A percentile compares a stretch with the other conserved stretches of the same genome.
These are phyloP conservation scores for Ganoderma meredithae DNA, from an alignment of 1,284 basidiomycete species.

Conservation along the genomic window DNA sequence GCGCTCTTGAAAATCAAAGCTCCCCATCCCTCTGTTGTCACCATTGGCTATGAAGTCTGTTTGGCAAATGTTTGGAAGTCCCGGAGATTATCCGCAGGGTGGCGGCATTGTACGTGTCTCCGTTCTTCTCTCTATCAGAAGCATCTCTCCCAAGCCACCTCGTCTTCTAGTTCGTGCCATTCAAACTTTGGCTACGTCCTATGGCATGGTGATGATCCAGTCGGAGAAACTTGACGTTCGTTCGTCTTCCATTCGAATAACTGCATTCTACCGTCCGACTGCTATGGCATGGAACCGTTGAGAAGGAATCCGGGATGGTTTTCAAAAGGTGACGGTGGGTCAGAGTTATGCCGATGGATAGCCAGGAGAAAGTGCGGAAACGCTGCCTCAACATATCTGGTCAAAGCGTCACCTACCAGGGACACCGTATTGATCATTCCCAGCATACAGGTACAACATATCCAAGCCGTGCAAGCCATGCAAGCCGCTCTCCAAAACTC, in stretches of 20 bases:
- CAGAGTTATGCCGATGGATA: background rate
- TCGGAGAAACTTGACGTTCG: background rate
- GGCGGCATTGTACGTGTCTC: background rate
- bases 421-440: background rate
- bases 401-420: background rate
- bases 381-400: too few relatives aligned
- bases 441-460: background rate
- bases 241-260: background rate
- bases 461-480: background rate
- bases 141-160: background rate
- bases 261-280: background rate
- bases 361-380: conserved; percentile 6
- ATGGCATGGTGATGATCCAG: background rate
- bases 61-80: background rate
- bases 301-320: background rate
- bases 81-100: conserved; percentile 1
- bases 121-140: background rate
- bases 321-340: background rate
- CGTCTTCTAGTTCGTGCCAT: background rate
- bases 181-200: background rate
- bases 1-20: background rate
- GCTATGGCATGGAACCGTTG: background rate
- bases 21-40: background rate
- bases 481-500: background rate
- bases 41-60: background rate